Base-by-base conservation (phyloP, 805 yeast genomes). In the Saccharomyces mikatae region DNA sequence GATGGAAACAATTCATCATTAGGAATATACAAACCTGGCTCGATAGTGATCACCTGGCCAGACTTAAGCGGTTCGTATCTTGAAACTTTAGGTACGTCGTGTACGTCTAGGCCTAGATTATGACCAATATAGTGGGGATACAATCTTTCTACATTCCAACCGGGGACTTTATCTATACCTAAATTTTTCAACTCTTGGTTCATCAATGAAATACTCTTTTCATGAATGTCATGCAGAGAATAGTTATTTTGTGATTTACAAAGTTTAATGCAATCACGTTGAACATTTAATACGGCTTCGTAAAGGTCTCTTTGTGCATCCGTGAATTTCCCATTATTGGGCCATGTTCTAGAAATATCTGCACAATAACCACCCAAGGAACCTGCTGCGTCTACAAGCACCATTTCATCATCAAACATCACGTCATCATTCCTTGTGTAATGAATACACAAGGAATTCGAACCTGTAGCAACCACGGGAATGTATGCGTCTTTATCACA, bases 41-140 rank as follows among this genome's bases (percentile, higher is more conserved):
- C 99, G 26, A 95, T 82, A 1, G 99, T 94, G 49, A 94, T 76
- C 3, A 92, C 97, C 66, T 89, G 95, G 24, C 91, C 91, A 22
- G 75, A 74, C 48, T 71, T 71, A 49, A 94, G 67, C 31, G 73
- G 72, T 24, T 77, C 75, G 53, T 73, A 74, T 58, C 89, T 76
- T 2, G 92, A 79, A 44, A 76, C 77, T 2, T 76, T 69, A 4
- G 96, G 95, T 41, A 82, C 76, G 65, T 89, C 96, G 70, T 89
- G 96, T 27, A 91, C 87, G 64, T 91, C 99, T 36, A 94, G 73
- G 0, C 99, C 99, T 41, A 94, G 74, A 65, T 94, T 90, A 69
- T 94, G 99, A 5, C 99, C 99, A 60, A 94, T 84, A 67, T 88
- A 90, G 69, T 94, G 99, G 0, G 98, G 98, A 66, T 91, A 94